Evolutionary conservation across 1,284 basidiomycete genomes (phyloP), one percentile per base, ranked within the genome.

Genomic region (Tilletia indica): DNA sequence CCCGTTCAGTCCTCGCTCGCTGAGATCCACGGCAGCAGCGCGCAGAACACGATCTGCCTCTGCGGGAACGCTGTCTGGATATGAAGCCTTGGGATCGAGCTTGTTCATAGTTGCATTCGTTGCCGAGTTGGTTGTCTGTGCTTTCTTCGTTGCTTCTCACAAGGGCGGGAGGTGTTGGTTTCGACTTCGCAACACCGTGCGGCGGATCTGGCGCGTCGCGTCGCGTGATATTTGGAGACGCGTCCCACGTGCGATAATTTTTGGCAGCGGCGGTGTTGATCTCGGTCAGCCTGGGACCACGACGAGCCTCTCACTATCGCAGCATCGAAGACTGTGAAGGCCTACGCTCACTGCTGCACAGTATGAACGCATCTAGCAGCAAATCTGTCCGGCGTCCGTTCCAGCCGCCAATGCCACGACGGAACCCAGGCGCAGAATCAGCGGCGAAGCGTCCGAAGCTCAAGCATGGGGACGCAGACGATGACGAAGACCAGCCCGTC

Each of bases 1-100:
- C 14, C 25, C 21, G 45, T 21, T 47, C 5, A 67, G 66, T 31
- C 66, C 66, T 25, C 66, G 66, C n/a, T 67, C 66, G 45, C 25
- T 47, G 11, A 67, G 66, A 21, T 47, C 66, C 36, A 21, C 47
- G 0, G 66, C 66, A 31, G 66, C 66, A 21, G n/a, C 45, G 14
- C 25, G 47, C 25, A 67, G 42, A 3, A 36, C 66, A 9, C 47
- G 45, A n/a, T 45, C 19, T 25, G 66, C 66, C 39, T 67, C 45
- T 9, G 66, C 42, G 11, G 66, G n/a, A 12, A 21, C 45, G 42
- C 61, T 11, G 34, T 64, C 61, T 12, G 61, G 36, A 42, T 64
- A 49, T n/a, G n/a, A 19, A 48, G 21, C 25, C 66, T n/a, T 12
- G 4, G 66, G 45, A 25, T 47, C n/a, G 39, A 47, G 66, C 45